phyloP scores from a whole-genome alignment of 2,329 filamentous ascomycete species.

The Sporothrix pallida region DNA sequence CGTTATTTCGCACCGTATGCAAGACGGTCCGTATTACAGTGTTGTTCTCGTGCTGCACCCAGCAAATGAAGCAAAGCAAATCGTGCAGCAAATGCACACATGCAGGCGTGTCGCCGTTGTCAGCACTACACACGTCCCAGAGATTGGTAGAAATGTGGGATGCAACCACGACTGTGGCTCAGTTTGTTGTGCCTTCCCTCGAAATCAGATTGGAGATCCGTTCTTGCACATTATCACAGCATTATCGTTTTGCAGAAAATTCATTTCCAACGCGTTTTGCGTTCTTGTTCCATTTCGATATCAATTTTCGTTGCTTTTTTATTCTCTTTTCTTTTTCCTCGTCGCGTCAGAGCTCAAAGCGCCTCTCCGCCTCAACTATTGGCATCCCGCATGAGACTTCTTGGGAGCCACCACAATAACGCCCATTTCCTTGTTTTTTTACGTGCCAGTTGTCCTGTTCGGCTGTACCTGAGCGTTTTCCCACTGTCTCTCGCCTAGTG shows the following conservation, averaged over 20 bases:
- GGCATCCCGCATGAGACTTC: not conserved
- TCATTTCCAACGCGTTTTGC: not conserved
- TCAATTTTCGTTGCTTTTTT: no score
- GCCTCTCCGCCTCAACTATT: not conserved
- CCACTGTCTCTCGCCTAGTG: not conserved
- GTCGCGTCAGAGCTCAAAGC: conserved; percentile 12
- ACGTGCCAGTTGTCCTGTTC: conserved; percentile 26
- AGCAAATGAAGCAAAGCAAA: conserved; percentile 4
- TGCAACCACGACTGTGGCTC: not conserved
- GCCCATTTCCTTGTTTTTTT: conserved; percentile 6
- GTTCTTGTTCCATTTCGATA: not conserved
- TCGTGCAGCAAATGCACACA: not conserved
- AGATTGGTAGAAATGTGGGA: not conserved
- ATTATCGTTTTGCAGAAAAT: no score
- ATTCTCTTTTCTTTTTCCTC: not conserved
- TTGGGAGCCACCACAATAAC: not conserved
- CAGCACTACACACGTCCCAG: conserved; percentile 6
- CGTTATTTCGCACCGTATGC: not conserved
- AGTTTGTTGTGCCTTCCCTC: not conserved
- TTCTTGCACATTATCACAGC: not conserved
- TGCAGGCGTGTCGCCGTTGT: not conserved
- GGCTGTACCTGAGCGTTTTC: not conserved
- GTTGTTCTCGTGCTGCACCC: conserved; percentile 17
- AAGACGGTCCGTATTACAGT: conserved; percentile 1
- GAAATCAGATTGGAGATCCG: not conserved